Conservation (phyloP, 129 eudicot genomes). For the Chrysanthemum makinoi region DNA sequence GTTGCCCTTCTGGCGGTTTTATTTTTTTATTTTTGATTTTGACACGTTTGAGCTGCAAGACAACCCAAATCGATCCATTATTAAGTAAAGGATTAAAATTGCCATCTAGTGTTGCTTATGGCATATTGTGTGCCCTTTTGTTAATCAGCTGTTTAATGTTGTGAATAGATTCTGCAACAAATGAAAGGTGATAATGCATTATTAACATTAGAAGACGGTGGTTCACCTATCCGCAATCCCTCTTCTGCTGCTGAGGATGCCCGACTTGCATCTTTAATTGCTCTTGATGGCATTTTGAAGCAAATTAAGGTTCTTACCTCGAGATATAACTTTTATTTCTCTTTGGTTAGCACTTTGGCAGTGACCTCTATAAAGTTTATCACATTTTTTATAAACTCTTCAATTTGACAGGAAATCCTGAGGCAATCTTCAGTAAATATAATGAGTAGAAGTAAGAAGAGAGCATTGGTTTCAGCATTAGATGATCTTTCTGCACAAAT, state of each 20-base stretch:
- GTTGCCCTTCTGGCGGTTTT: no score
- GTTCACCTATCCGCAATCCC: conserved; percentile 89
- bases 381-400: not conserved
- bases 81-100: not conserved
- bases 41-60: no score
- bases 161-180: conserved; percentile 79
- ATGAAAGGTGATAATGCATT: conserved; percentile 78
- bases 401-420: conserved; percentile 63
- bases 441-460: conserved; percentile 81
- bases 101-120: not conserved
- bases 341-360: not conserved
- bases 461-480: conserved; percentile 53
- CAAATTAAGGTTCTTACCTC: conserved; percentile 72
- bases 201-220: conserved; percentile 71
- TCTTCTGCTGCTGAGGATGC: conserved; percentile 99
- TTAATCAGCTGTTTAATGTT: conserved; percentile 6
- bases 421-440: conserved; percentile 69
- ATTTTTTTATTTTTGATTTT: no score
- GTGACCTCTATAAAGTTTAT: not conserved
- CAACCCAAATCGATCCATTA: no score
- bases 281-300: conserved; percentile 89
- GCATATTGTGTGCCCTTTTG: not conserved
- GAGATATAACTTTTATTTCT: conserved; percentile 4
- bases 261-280: conserved; percentile 91
- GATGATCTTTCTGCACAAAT: conserved; percentile 85